Percentiles rank a stretch among this genome's conserved stretches.
Conservation (phyloP, 768 basidiomycete species). For the Hydnum rufescens region DNA sequence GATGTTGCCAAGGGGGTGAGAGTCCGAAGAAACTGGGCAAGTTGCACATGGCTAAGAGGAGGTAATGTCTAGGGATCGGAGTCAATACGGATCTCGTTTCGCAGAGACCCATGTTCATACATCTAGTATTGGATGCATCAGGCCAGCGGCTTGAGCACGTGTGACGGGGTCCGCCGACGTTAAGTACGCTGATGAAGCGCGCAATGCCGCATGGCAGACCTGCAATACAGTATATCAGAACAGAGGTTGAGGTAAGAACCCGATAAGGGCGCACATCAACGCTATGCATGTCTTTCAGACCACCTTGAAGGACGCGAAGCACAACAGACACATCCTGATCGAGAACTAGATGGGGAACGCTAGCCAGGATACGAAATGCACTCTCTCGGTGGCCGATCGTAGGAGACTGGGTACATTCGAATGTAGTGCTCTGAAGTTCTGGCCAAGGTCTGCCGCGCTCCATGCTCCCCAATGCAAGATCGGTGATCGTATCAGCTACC, state of each 20-base stretch:
- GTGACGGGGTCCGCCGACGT: conserved; percentile 39
- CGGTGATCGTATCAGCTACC: conserved; percentile 54
- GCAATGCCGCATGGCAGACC: conserved; percentile 56
- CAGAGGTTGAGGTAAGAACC: not conserved
- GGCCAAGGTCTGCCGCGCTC: conserved; percentile 61
- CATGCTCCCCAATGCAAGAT: conserved; percentile 60
- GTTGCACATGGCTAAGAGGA: conserved; percentile 29
- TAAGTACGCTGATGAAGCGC: conserved; percentile 50
- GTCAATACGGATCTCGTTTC: not conserved
- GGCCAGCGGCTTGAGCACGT: conserved; percentile 35
- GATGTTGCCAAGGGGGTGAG: conserved; percentile 51
- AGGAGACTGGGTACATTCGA: conserved; percentile 18
- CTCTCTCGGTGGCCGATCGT: conserved; percentile 25
- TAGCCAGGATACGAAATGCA: conserved; percentile 53
- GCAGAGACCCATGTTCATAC: conserved; percentile 1
- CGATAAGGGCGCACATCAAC: conserved; percentile 27
- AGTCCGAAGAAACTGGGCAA: conserved; percentile 44
- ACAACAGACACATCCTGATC: conserved; percentile 57
- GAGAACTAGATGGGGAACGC: conserved; percentile 40
- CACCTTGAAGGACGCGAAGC: conserved; percentile 41
- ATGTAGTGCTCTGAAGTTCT: conserved; percentile 50
- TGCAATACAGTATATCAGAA: conserved; percentile 14
- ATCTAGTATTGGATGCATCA: conserved; percentile 52
- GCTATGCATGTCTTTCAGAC: conserved; percentile 44
- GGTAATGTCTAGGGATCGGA: conserved; percentile 29